Conservation (phyloP, 2,329 filamentous ascomycete genomes). For the Verticillium albo-atrum region DNA sequence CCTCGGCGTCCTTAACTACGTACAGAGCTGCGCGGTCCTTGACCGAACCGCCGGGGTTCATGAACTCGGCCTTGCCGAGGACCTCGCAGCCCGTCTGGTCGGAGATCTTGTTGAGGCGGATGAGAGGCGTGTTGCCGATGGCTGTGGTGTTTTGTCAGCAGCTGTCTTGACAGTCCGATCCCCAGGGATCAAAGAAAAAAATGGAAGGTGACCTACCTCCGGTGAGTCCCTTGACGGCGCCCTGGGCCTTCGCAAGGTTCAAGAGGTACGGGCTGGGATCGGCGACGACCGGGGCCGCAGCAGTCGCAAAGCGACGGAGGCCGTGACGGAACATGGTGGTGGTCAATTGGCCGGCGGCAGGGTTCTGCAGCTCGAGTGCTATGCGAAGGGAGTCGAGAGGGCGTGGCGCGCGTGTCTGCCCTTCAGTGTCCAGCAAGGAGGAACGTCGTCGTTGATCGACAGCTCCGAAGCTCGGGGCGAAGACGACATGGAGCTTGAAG, state of each 20-base stretch:
- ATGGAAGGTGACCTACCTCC: slow-evolving; percentile 58
- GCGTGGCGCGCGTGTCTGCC: background rate
- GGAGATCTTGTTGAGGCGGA: slow-evolving; percentile 83
- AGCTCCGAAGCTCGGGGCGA: slow-evolving; percentile 1
- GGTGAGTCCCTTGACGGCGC: slow-evolving; percentile 70
- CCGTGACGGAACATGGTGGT: slow-evolving; percentile 62
- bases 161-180: no score
- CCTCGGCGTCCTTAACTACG: slow-evolving; percentile 90
- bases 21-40: slow-evolving; percentile 96
- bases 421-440: background rate
- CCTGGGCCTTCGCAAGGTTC: slow-evolving; percentile 74
- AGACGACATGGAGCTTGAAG: background rate
- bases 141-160: slow-evolving; percentile 48
- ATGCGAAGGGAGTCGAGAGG: background rate
- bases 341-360: slow-evolving; percentile 2
- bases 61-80: slow-evolving; percentile 96
- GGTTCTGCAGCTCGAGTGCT: background rate
- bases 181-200: no score
- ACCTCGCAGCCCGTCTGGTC: slow-evolving; percentile 89
- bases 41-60: slow-evolving; percentile 93
- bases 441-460: background rate
- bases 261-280: slow-evolving; percentile 57
- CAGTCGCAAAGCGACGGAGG: slow-evolving; percentile 62
- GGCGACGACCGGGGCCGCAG: slow-evolving; percentile 42
- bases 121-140: slow-evolving; percentile 95